Conservation (phyloP, 1,284 basidiomycete species). For the Pterula multifida region DNA sequence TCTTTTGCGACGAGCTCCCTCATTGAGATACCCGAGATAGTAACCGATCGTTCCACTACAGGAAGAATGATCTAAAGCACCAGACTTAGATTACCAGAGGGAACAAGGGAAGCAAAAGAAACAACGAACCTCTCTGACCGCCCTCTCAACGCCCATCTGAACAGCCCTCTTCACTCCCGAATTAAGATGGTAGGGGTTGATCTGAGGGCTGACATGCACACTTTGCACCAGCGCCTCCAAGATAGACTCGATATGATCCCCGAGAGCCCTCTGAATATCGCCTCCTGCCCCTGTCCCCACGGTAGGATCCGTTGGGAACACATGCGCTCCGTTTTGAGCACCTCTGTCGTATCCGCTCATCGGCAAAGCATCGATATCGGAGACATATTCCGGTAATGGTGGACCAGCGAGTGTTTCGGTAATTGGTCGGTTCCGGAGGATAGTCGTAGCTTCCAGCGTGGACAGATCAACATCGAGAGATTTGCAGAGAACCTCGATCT, state of each 20-base stretch:
- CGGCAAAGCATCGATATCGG: slow-evolving; percentile 57
- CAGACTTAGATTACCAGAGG: slow-evolving; percentile 1
- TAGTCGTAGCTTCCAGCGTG: slow-evolving; percentile 73
- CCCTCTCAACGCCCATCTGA: slow-evolving; percentile 85
- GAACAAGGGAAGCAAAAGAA: slow-evolving; percentile 1
- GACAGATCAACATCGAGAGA: slow-evolving; percentile 83
- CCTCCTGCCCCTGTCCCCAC: slow-evolving; percentile 10
- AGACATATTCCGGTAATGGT: slow-evolving; percentile 57
- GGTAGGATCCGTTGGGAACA: slow-evolving; percentile 13
- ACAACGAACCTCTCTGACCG: slow-evolving; percentile 76
- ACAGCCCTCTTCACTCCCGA: slow-evolving; percentile 86
- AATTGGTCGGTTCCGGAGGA: slow-evolving; percentile 67
- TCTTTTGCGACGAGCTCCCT: slow-evolving; percentile 94
- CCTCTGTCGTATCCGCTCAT: slow-evolving; percentile 53
- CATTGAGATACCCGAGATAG: slow-evolving; percentile 96
- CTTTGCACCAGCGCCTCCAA: slow-evolving; percentile 62
- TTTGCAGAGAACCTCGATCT: slow-evolving; percentile 97
- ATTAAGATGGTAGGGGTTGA: slow-evolving; percentile 65
- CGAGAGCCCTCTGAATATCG: slow-evolving; percentile 51
- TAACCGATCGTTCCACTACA: slow-evolving; percentile 97
- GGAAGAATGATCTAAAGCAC: slow-evolving; percentile 77
- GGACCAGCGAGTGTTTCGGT: slow-evolving; percentile 28
- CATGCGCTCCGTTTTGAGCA: slow-evolving; percentile 33
- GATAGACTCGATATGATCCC: slow-evolving; percentile 68
- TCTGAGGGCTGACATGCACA: slow-evolving; percentile 70